phyloP scores from a whole-genome alignment of 805 yeast species.

The Hanseniaspora jakobsenii region DNA sequence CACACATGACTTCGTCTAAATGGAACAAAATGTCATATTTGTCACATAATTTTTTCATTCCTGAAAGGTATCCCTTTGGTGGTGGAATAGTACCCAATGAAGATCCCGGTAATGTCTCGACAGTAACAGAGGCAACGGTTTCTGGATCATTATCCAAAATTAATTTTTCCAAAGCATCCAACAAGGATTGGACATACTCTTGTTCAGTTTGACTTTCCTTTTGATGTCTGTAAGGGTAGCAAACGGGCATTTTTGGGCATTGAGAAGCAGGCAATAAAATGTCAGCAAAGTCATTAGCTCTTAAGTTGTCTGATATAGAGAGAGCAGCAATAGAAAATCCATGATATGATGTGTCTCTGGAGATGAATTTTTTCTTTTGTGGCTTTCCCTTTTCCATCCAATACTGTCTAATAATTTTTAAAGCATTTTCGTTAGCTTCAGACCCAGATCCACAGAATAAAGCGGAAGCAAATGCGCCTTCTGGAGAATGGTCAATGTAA shows the following conservation, averaged over 20 bases:
- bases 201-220: conserved; percentile 31
- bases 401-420: conserved; percentile 44
- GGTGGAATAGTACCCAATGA: conserved; percentile 37
- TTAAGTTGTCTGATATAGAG: conserved; percentile 31
- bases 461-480: conserved; percentile 31
- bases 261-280: conserved; percentile 21
- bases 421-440: conserved; percentile 54
- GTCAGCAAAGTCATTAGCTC: conserved; percentile 29
- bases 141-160: conserved; percentile 35
- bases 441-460: conserved; percentile 49
- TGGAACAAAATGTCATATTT: conserved; percentile 40
- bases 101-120: conserved; percentile 39
- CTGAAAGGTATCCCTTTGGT: conserved; percentile 37
- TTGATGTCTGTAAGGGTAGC: conserved; percentile 29
- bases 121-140: conserved; percentile 33
- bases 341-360: conserved; percentile 37
- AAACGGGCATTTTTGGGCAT: conserved; percentile 25
- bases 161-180: conserved; percentile 33
- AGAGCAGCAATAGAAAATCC: conserved; percentile 39
- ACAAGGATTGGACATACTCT: conserved; percentile 30
- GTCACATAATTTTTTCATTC: conserved; percentile 36
- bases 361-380: conserved; percentile 33
- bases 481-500: conserved; percentile 32
- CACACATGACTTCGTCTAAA: conserved; percentile 49
- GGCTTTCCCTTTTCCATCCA: conserved; percentile 34